A percentile compares a stretch with the other conserved stretches of the same genome.
Evolutionary conservation across 1,284 basidiomycete genomes (phyloP).

Genomic region (Chalciporus piperatoides): DNA sequence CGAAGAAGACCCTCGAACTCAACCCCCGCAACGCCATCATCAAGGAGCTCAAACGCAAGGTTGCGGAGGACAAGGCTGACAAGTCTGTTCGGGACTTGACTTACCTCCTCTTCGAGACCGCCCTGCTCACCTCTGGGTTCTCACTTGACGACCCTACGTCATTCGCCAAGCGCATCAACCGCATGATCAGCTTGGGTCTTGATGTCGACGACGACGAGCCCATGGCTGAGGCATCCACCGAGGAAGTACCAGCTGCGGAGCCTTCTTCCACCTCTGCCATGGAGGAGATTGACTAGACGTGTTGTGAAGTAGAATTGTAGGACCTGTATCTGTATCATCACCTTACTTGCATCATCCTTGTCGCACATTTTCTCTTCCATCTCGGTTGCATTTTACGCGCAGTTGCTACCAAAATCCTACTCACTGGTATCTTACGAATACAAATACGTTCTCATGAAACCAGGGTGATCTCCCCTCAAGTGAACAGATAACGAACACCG

Average conservation of each 20-base stretch:
- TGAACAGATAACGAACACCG: too few species aligned
- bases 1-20: conserved; percentile 98
- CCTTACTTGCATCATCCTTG: conserved; percentile 28
- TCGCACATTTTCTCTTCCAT: conserved; percentile 9
- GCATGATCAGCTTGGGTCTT: conserved; percentile 88
- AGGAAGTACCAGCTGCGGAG: conserved; percentile 46
- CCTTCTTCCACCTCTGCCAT: conserved; percentile 68
- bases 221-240: conserved; percentile 19
- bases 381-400: conserved; percentile 9
- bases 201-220: conserved; percentile 77
- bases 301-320: conserved; percentile 8
- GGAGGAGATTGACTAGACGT: conserved; percentile 78
- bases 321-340: conserved; percentile 28
- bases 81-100: conserved; percentile 97
- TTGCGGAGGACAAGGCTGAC: conserved; percentile 96
- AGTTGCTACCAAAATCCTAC: conserved; percentile 2
- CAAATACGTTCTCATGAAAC: conserved; percentile 1
- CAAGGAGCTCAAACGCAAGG: conserved; percentile 94
- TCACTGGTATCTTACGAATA: conserved; percentile 10
- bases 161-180: conserved; percentile 95
- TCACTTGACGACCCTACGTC: conserved; percentile 93
- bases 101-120: conserved; percentile 95
- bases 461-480: background rate
- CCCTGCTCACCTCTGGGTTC: conserved; percentile 92
- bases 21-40: conserved; percentile 94